Percentiles rank a stretch among this genome's conserved stretches.
Evolutionary conservation across 202 grass and related monocot species (phyloP).

Genomic region (Setaria italica): DNA sequence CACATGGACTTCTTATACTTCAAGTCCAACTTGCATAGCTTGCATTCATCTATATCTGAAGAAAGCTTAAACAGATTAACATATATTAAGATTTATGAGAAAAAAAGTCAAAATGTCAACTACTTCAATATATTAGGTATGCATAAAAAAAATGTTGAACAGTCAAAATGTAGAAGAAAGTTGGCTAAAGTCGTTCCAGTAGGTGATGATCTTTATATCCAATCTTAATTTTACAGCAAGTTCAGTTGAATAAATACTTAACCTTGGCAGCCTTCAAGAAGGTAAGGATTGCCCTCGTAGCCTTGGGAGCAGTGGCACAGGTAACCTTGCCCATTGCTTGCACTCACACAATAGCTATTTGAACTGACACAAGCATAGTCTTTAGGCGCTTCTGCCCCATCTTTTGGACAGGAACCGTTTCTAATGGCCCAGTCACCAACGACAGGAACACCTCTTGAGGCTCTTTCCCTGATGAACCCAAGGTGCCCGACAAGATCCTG

Average conservation of each 20-base stretch:
- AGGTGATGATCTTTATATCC: not conserved
- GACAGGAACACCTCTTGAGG: slow-evolving; percentile 17
- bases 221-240: not conserved
- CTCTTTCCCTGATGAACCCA: slow-evolving; percentile 17
- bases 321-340: slow-evolving; percentile 60
- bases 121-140: too few relatives aligned
- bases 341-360: slow-evolving; percentile 57
- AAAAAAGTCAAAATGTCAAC: too few relatives aligned
- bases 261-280: slow-evolving; percentile 63
- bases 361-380: slow-evolving; percentile 51
- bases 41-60: slow-evolving; percentile 76
- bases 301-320: slow-evolving; percentile 59
- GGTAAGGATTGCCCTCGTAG: slow-evolving; percentile 58
- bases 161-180: not conserved
- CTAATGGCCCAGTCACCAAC: slow-evolving; percentile 69
- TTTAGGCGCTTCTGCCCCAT: not conserved
- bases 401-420: slow-evolving; percentile 22
- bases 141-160: too few relatives aligned
- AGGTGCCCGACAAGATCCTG: slow-evolving; percentile 29
- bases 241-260: not conserved
- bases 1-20: slow-evolving; percentile 42
- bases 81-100: too few relatives aligned
- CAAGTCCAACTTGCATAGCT: slow-evolving; percentile 24
- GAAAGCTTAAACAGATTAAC: too few relatives aligned
- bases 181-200: not conserved